Percentiles rank a stretch among this genome's conserved stretches.
phyloP scores from a whole-genome alignment of 2,329 filamentous ascomycete species.

The Neodidymelliopsis sp. region DNA sequence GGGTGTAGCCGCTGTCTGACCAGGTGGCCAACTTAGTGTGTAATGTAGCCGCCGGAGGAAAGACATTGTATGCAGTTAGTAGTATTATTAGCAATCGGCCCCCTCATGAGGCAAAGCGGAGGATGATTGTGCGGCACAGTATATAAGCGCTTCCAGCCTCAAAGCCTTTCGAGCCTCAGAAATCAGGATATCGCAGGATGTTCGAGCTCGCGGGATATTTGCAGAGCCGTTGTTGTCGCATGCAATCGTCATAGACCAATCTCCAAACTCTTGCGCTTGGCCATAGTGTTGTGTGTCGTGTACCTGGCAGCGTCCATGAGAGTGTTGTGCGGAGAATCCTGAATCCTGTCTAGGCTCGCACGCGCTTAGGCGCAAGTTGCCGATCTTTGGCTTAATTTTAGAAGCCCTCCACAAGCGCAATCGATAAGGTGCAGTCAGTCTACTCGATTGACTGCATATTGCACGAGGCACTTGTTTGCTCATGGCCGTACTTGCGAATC shows the following conservation, averaged over 20 bases:
- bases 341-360: conserved; percentile 12
- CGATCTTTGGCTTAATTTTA: conserved; percentile 21
- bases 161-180: conserved; percentile 9
- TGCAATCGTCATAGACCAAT: neutral
- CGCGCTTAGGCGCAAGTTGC: conserved; percentile 26
- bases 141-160: conserved; percentile 34
- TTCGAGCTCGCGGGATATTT: neutral
- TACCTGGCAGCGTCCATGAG: neutral
- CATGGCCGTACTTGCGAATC: too few species aligned
- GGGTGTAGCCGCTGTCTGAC: conserved; percentile 39
- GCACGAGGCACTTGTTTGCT: conserved; percentile 2
- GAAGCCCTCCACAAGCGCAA: conserved; percentile 13
- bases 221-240: neutral
- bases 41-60: conserved; percentile 32
- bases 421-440: conserved; percentile 24
- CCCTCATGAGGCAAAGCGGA: conserved; percentile 30
- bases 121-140: conserved; percentile 36
- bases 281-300: neutral
- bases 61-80: conserved; percentile 29
- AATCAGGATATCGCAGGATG: neutral
- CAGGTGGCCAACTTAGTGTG: conserved; percentile 27
- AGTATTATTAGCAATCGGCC: conserved; percentile 38
- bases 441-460: conserved; percentile 19
- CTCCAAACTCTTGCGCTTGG: too few species aligned
- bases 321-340: conserved; percentile 4